A percentile compares a stretch with the other conserved stretches of the same genome.
phyloP scores from a whole-genome alignment of 2,329 filamentous ascomycete genomes.

The Colletotrichum sp. region DNA sequence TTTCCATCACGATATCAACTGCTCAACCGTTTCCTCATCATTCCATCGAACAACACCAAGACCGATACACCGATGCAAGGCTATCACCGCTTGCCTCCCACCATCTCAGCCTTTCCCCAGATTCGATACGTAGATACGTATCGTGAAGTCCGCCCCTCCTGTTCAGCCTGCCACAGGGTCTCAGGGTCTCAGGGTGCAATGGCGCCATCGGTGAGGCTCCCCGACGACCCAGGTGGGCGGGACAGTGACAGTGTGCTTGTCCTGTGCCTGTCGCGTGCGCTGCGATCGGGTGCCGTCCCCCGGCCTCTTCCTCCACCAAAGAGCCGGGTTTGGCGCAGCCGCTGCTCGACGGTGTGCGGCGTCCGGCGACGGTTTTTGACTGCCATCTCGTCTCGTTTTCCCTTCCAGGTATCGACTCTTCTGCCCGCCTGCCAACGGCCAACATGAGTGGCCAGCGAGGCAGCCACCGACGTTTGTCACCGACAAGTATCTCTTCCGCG shows the following conservation, averaged over 20 bases:
- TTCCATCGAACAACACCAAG: neutral
- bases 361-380: neutral
- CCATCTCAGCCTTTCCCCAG: conserved; percentile 19
- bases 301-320: neutral
- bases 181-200: conserved; percentile 16
- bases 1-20: neutral
- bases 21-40: neutral
- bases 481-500: neutral
- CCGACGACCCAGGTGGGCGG: conserved; percentile 12
- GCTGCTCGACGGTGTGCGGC: neutral
- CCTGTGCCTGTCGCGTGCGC: neutral
- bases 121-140: conserved; percentile 21
- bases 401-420: neutral
- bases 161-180: conserved; percentile 7
- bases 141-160: conserved; percentile 12
- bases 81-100: neutral
- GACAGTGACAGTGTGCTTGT: conserved; percentile 6
- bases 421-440: neutral
- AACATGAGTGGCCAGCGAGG: neutral
- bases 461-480: neutral
- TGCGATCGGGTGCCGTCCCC: conserved; percentile 2
- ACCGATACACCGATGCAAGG: conserved; percentile 4
- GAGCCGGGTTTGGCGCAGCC: conserved; percentile 3
- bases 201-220: conserved; percentile 14
- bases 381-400: neutral